Base-by-base conservation (phyloP, 805 yeast species). In the Pichia manshurica region DNA sequence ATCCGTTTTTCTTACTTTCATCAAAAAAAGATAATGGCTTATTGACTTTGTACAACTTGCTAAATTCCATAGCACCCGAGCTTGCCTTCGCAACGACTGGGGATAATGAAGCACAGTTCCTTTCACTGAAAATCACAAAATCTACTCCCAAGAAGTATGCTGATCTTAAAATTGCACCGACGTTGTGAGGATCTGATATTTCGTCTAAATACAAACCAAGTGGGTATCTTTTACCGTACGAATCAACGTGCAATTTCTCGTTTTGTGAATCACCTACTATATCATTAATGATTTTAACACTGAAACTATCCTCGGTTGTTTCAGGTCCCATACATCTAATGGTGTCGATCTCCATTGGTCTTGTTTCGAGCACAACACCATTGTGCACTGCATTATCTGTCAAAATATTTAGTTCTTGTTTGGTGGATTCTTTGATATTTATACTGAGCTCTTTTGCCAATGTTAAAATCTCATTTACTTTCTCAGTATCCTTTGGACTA, bases 141-240 rank as follows among this genome's bases (percentile, higher is more conserved):
- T 89, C 96, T 2, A 74, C 95, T 8, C 96, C 96, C 13, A 88
- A 69, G 65, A 74, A 88, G 65, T 81, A 84, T 0, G 95, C 91
- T 2, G 89, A 77, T 60, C 96, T 70, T 25, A 86, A 65, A 38
- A 88, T 78, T 21, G 91, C 93, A 7, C 96, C 96, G 55, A 87
- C 70, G 61, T 88, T 88, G 61, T 87, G 95, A 0, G 96, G 91
- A 62, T 88, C 96, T 13, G 86, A 78, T 39, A 89, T 73, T 49
- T 85, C 87, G 63, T 88, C 96, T 22, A 88, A 65, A 56, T 74
- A 87, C 3, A 88, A 54, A 0, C 88, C 96, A 16, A 89, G 56
- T 2, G 96, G 95, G 56, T 65, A 65, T 16, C 60, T 59, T 33
- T 62, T 64, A 20, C 50, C 50, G 34, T 45, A 45, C 5, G 51